Conservation (phyloP, 2,329 filamentous ascomycete genomes). For the Phialophora expanda region DNA sequence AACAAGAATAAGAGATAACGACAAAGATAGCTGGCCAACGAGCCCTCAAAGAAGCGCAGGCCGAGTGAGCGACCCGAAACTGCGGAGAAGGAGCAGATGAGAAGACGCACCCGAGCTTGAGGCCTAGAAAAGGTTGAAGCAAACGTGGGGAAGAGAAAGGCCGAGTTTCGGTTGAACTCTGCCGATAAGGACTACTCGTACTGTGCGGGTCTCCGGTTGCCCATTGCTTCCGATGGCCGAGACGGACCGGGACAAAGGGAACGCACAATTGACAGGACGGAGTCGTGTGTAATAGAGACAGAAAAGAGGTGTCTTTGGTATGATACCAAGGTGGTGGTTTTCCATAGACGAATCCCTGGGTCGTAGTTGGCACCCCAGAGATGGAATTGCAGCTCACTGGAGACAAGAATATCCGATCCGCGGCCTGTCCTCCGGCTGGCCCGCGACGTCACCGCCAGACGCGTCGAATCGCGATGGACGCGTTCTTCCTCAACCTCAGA, state of each 20-base stretch:
- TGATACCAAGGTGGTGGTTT: neutral
- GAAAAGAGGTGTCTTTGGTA: neutral
- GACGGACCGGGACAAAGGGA: neutral
- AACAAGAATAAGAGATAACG: neutral
- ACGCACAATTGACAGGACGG: neutral
- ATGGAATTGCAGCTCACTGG: neutral
- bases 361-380: neutral
- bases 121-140: slow-evolving; percentile 9
- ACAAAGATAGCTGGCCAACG: neutral
- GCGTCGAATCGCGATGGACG: neutral
- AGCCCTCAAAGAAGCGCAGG: slow-evolving; percentile 1
- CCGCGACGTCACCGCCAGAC: neutral
- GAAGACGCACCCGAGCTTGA: slow-evolving; percentile 5
- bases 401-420: neutral
- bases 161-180: slow-evolving; percentile 1
- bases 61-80: neutral
- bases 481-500: neutral
- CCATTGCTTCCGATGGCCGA: neutral
- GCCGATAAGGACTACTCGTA: slow-evolving; percentile 9
- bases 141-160: slow-evolving; percentile 12
- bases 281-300: neutral
- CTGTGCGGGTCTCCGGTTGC: neutral
- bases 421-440: too few species aligned
- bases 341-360: neutral
- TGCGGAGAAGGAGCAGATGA: slow-evolving; percentile 6